Evolutionary conservation across 2,329 filamentous ascomycete species (phyloP), one percentile per base, ranked within the genome.

Genomic region (Ascochyta viciae-villosae): DNA sequence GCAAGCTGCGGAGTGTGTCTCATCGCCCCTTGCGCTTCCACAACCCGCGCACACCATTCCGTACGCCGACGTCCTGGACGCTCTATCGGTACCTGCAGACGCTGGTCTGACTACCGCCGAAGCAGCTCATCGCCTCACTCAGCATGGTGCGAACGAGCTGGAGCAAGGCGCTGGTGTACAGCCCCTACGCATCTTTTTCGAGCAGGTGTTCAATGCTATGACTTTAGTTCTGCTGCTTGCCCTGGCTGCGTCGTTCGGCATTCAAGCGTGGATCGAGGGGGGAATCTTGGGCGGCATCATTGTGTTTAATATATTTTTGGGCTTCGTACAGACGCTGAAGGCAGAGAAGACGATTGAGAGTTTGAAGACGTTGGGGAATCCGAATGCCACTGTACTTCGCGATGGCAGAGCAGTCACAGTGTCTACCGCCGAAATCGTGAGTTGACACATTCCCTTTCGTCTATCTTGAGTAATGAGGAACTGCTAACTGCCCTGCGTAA

Each of bases 161-260:
- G 85, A 91, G 38, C 84, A 91, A 10, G 87, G 84, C 39, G 86
- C 83, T 35, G 85, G 85, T 34, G 87, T 93, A 44, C 84, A 71
- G 83, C 88, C 90, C 81, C 89, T 82, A 65, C 92, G 88, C 67
- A 90, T 92, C 46, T 78, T 92, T 40, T 78, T 89, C 53, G 87
- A 89, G 67, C 89, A 92, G 71, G 75, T 91, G 16, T 85, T 87
- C 72, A 92, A 92, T 80, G 89, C 89, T 56, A 92, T 92, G 89
- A 89, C 89, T 64, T 74, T 90, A 72, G 87, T 87, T 26, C 71
- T 80, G 13, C 74, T 81, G 27, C 68, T 79, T 54, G 78, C 78
- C 40, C 79, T 80, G 76, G 76, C 71, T n/a, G 77, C 79, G 12
- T 76, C 72, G 43, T 80, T 79, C 47, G 78, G 72, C 19, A 79